phyloP scores from a whole-genome alignment of 1,139 yeast species.

The Saccharomyces hybrid region DNA sequence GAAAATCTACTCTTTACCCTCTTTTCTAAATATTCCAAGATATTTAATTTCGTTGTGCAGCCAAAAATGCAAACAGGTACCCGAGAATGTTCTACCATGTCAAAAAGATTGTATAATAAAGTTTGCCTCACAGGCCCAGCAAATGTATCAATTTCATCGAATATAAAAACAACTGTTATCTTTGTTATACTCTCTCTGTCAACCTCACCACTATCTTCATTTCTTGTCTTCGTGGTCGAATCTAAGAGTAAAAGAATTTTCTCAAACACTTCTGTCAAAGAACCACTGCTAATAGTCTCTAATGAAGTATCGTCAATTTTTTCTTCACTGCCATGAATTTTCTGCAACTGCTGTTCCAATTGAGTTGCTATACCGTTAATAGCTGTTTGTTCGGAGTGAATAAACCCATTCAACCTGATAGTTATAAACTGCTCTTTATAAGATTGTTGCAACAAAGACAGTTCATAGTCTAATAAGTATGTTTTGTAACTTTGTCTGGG shows the following conservation, averaged over 20 bases:
- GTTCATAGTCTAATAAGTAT: constrained; percentile 49
- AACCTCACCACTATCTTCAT: constrained; percentile 19
- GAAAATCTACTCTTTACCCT: constrained; percentile 87
- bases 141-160: constrained; percentile 82
- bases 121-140: constrained; percentile 71
- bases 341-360: constrained; percentile 44
- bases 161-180: constrained; percentile 62
- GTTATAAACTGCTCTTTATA: constrained; percentile 47
- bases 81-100: constrained; percentile 64
- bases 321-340: constrained; percentile 13
- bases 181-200: constrained; percentile 14
- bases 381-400: constrained; percentile 70
- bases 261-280: constrained; percentile 48
- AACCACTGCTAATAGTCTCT: constrained; percentile 37
- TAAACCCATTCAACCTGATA: constrained; percentile 59
- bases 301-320: constrained; percentile 2
- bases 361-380: constrained; percentile 82
- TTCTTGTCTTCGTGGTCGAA: constrained; percentile 21
- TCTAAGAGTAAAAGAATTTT: constrained; percentile 42
- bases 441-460: constrained; percentile 39
- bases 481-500: constrained; percentile 78
- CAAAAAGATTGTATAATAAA: constrained; percentile 77
- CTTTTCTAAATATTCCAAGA: constrained; percentile 78
- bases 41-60: constrained; percentile 62
- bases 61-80: constrained; percentile 83